A percentile compares a stretch with the other conserved stretches of the same genome.
These are phyloP conservation scores for Trichosporon sp. DNA, from an alignment of 1,284 basidiomycete genomes.

Conservation along the genomic window DNA sequence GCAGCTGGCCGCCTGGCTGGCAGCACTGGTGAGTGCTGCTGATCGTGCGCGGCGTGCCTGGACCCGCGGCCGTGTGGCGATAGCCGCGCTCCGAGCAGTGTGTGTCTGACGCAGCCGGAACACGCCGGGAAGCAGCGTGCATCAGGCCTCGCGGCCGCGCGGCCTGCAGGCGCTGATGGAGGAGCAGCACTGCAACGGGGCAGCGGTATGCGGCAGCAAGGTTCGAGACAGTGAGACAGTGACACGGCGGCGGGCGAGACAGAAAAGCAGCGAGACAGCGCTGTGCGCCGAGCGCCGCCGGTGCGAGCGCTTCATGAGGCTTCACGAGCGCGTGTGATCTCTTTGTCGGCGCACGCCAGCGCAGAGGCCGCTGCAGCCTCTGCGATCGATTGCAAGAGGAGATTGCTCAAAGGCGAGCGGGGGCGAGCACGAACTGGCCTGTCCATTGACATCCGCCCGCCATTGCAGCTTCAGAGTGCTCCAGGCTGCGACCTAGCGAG, in stretches of 20 bases:
- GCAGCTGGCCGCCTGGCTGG: background rate
- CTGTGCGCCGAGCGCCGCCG: background rate
- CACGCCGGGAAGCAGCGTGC: background rate
- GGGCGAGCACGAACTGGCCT: background rate
- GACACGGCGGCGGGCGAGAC: background rate
- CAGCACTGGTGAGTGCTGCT: background rate
- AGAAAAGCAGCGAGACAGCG: background rate
- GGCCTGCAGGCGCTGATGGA: background rate
- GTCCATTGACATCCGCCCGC: background rate
- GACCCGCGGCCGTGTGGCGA: background rate
- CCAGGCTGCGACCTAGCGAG: background rate
- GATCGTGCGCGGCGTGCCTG: background rate
- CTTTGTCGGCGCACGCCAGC: background rate
- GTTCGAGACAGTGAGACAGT: background rate
- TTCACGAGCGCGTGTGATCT: background rate
- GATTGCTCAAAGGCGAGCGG: background rate
- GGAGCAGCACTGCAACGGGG: background rate
- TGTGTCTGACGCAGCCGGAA: background rate
- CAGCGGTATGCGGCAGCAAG: background rate
- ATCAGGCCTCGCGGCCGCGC: background rate
- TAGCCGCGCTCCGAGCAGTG: background rate
- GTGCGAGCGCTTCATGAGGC: background rate
- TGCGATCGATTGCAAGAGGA: background rate
- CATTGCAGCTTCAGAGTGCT: background rate
- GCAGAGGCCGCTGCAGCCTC: no score